Conservation (phyloP, 106 monocot species). For the Ottelia alismoides region DNA sequence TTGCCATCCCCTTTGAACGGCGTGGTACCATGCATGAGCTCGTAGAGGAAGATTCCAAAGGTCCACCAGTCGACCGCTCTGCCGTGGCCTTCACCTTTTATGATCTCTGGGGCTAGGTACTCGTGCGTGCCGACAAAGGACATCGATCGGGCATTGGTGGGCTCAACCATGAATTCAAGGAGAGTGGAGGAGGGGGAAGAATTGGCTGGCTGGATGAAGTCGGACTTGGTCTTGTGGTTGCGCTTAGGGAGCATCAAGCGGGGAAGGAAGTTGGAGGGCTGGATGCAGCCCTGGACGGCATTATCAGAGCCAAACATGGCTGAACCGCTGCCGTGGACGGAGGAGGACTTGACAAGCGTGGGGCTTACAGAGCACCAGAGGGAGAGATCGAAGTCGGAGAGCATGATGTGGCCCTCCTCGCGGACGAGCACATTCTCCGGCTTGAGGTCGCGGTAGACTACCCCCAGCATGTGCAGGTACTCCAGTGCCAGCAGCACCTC, state of each 20-base stretch:
- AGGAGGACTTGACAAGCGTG: slow-evolving; percentile 7
- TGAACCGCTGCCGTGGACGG: neutral
- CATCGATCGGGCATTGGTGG: slow-evolving; percentile 8
- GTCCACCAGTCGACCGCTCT: slow-evolving; percentile 15
- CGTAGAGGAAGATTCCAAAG: slow-evolving; percentile 4
- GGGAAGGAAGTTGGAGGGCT: slow-evolving; percentile 1
- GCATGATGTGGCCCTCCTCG: slow-evolving; percentile 68
- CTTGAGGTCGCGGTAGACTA: slow-evolving; percentile 15
- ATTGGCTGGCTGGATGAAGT: too few species aligned
- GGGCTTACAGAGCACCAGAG: slow-evolving; percentile 16
- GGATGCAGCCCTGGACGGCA: neutral
- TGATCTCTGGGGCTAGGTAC: slow-evolving; percentile 12
- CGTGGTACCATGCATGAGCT: slow-evolving; percentile 4
- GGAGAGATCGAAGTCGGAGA: slow-evolving; percentile 91
- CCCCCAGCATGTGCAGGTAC: slow-evolving; percentile 12
- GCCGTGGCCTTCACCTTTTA: slow-evolving; percentile 10
- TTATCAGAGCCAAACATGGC: neutral
- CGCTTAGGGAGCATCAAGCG: slow-evolving; percentile 8
- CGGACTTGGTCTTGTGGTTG: slow-evolving; percentile 9
- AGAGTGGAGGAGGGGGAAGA: neutral
- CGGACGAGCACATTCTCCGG: slow-evolving; percentile 11
- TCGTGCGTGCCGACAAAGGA: slow-evolving; percentile 13
- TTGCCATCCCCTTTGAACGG: slow-evolving; percentile 7
- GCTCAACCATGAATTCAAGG: slow-evolving; percentile 8
- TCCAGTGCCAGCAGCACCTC: slow-evolving; percentile 10